A percentile compares a stretch with the other conserved stretches of the same genome.
Conservation (phyloP, 2,329 filamentous ascomycete species). For the Cryoendolithus antarcticus region DNA sequence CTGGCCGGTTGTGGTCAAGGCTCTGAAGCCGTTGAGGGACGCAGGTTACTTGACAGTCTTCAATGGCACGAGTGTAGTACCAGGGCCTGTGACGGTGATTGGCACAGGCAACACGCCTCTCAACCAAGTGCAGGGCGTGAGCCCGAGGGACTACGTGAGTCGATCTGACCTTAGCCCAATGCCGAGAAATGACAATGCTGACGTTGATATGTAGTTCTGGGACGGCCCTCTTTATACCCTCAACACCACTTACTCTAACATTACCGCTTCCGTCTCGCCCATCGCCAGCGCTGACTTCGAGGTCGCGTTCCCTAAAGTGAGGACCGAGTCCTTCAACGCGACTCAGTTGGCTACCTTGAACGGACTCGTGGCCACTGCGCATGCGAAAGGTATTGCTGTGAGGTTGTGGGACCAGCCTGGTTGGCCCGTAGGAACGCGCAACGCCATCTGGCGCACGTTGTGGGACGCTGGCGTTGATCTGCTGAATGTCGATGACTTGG, state of each 20-base stretch:
- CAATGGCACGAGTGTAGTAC: constrained; percentile 37
- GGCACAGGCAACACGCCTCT: constrained; percentile 52
- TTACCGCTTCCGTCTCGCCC: constrained; percentile 38
- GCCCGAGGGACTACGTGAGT: constrained; percentile 17
- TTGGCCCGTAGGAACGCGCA: constrained; percentile 43
- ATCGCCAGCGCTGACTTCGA: constrained; percentile 43
- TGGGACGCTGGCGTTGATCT: constrained; percentile 43
- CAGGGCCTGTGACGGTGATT: constrained; percentile 54
- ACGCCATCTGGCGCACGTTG: constrained; percentile 43
- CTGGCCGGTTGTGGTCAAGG: constrained; percentile 40
- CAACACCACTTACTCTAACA: constrained; percentile 27
- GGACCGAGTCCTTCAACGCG: constrained; percentile 26
- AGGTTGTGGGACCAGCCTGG: constrained; percentile 45
- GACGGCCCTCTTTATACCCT: constrained; percentile 43
- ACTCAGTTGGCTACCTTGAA: constrained; percentile 40
- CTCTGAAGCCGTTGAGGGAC: constrained; percentile 47
- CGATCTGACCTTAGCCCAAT: too few relatives aligned
- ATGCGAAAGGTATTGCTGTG: constrained; percentile 44
- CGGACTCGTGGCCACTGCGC: constrained; percentile 41
- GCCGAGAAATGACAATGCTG: constrained; percentile 23
- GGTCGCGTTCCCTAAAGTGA: constrained; percentile 28
- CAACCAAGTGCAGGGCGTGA: constrained; percentile 33
- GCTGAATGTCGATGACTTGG: constrained; percentile 47
- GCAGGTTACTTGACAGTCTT: constrained; percentile 39
- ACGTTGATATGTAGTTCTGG: constrained; percentile 38